Base-by-base conservation (phyloP, 805 yeast species). In the Suhomyces sp. region DNA sequence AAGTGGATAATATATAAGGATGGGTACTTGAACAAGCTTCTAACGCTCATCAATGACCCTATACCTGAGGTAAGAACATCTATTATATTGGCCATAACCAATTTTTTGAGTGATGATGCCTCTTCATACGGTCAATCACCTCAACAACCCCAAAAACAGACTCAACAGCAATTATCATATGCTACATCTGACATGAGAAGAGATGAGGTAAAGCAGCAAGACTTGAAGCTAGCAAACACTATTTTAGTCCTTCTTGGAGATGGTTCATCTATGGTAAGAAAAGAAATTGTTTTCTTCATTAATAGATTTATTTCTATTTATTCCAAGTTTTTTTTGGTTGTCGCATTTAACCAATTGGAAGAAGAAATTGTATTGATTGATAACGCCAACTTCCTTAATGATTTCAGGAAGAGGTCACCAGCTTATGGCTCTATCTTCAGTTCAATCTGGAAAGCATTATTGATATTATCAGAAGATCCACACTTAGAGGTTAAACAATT, bases 1-100 rank as follows among this genome's bases (percentile, higher is more conserved):
- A 82, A 83, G 51, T 76, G 78, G 70, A 72, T 84, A 16, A 78
- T 82, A 17, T 72, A 77, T 46, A 77, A 81, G 44, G 82, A 79
- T 37, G 83, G 83, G 0, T 73, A 77, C 16, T 59, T 83, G 11
- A 76, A 70, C 15, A 72, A 73, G 44, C 50, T 91, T 19, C 55
- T 79, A 20, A 65, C 65, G 16, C 62, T 85, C 25, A 69, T 88
- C 12, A 76, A 75, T 43, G 98, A 93, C 54, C 96, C 97, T 0
- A 88, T 91, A 30, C 96, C 98, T 0, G 98, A 93, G 57, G 95
- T 93, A 1, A 70, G 98, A 37, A 83, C 96, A 0, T 86, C 97
- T 0, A 77, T 87, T 4, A 63, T 93, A 9, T 65, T 79, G 21
- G 84, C 95, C 0, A 63, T 91, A 31, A 77, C 88, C 4, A 76